Evolutionary conservation across 768 basidiomycete species (phyloP), one percentile per base, ranked within the genome.

Genomic region (Trametes coccinea): DNA sequence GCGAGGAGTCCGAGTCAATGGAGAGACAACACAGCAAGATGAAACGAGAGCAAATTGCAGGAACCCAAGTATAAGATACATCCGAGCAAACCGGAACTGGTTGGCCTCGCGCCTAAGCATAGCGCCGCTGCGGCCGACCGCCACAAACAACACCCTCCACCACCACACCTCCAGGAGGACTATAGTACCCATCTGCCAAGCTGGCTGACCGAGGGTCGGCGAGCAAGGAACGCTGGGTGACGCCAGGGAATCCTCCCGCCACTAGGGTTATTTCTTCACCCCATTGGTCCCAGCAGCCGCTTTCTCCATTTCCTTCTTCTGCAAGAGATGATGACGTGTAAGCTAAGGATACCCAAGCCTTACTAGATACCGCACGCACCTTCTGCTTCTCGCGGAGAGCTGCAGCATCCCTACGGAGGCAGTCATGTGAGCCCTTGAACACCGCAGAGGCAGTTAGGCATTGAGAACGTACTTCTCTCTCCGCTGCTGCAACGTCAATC

Each of bases 361-460:
- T 22, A 22, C 22, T 22, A 22, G 22, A 22, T 22, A 22, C 22
- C 22, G 22, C 22, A 22, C 78, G 44, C 75, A 86, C 90, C 87
- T 88, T 90, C 73, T 92, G 90, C 72, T 93, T 93, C 62, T 85
- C 84, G 59, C 87, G 82, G 61, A 93, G 72, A 47, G 83, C 82
- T 67, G 87, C 87, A 45, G 91, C 90, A 73, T 93, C 90, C 60
- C 91, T 93, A 70, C 14, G 22, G 65, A 60, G 65, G 64, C 56
- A 58, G 53, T 27, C 40, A 48, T 58, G 64, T 60, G 53, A 58
- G 58, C 22, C 9, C 9, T 29, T 37, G 22, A 14, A 2, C 8
- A 34, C 31, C n/a, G 46, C 7, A 22, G 11, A 56, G 13, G 10
- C 13, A 6, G n/a, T 3, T 27, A 37, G 34, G 30, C 30, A 55